phyloP scores from a whole-genome alignment of 139 green algal genomes.

The Micractinium conductrix region DNA sequence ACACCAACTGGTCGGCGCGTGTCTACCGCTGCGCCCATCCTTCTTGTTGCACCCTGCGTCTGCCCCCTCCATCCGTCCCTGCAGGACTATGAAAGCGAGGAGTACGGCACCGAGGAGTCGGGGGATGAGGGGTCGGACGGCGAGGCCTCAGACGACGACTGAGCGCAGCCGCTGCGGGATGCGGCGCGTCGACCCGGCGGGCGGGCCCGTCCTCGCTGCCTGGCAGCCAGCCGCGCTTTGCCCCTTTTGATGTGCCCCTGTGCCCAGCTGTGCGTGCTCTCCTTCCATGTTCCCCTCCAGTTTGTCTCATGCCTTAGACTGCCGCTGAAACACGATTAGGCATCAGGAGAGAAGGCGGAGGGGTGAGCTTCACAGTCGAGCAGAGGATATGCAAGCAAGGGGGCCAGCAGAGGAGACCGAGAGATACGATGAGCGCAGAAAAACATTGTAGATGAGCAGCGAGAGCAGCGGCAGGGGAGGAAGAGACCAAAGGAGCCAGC shows the following conservation, averaged over 20 bases:
- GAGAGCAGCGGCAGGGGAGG: neutral
- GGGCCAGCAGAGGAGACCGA: neutral
- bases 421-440: neutral
- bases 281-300: no score
- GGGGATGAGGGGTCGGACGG: conserved; percentile 26
- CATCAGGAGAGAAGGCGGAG: no score
- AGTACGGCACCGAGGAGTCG: conserved; percentile 57
- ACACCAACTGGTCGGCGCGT: neutral
- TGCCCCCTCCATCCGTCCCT: neutral
- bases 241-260: neutral
- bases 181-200: neutral
- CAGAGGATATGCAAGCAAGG: neutral
- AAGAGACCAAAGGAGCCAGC: neutral
- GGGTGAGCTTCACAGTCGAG: no score
- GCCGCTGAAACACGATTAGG: no score
- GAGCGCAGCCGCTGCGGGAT: neutral
- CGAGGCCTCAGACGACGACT: conserved; percentile 6
- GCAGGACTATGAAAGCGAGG: conserved; percentile 56
- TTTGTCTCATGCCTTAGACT: no score
- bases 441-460: neutral
- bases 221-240: neutral
- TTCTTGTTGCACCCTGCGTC: neutral
- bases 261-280: neutral
- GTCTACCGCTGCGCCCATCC: neutral
- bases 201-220: no score